These are phyloP conservation scores for Handroanthus guayacan DNA, from an alignment of 257 asterid species.

Conservation along the genomic window DNA sequence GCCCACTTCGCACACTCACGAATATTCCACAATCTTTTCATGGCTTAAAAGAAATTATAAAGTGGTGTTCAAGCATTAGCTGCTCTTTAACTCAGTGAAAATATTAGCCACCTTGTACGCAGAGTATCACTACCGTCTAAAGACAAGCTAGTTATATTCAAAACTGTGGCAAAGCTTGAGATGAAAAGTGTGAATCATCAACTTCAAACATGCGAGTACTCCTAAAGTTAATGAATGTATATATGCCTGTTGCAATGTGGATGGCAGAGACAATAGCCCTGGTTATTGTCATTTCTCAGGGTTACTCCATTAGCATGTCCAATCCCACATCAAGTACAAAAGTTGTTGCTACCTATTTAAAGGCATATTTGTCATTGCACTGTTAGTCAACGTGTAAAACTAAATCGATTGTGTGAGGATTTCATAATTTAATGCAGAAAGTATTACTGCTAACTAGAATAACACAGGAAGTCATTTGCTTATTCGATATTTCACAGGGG, in stretches of 20 bases:
- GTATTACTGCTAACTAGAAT: no score
- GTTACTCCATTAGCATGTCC: neutral
- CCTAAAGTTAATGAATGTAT: neutral
- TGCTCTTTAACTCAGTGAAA: neutral
- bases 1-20: neutral
- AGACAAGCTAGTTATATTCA: neutral
- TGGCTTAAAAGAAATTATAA: neutral
- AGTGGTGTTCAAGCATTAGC: neutral
- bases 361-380: no score
- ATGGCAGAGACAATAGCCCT: neutral
- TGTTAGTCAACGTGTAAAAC: no score
- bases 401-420: no score
- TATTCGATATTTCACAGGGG: no score
- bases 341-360: constrained; percentile 3
- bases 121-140: neutral
- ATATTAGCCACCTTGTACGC: neutral
- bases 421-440: no score
- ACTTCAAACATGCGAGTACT: neutral
- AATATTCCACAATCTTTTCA: neutral
- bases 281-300: neutral
- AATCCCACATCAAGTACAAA: neutral
- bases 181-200: neutral
- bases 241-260: neutral
- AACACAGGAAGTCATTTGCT: no score
- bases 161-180: constrained; percentile 11